Base-by-base conservation (phyloP, 139 green algal species). In the Pseudopediastrum boryanum region DNA sequence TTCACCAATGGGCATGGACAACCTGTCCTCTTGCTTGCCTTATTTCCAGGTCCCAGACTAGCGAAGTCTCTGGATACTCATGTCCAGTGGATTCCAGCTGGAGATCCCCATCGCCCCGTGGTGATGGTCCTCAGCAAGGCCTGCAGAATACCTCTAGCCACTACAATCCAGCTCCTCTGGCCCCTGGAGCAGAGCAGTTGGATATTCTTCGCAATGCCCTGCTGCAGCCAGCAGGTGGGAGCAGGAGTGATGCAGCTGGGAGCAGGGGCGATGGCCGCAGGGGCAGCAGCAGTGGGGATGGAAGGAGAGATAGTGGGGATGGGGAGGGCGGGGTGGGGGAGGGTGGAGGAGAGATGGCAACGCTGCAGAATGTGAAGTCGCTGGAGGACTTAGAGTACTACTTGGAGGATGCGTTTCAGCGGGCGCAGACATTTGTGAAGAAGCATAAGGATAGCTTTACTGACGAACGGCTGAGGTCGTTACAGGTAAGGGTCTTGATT, bases 361-460 rank as follows among this genome's bases (percentile, higher is more conserved):
- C 52, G 67, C 10, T 39, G 67, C 9, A 46, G 43, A 31, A 25
- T n/a, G 66, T 43, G 42, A 12, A 16, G 46, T 56, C 13, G 46
- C 16, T 12, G 46, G 12, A 16, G 19, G 56, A 27, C 31, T n/a
- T 80, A 41, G 73, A 62, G 7, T 31, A 63, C 13, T 46, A 80
- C 29, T n/a, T 80, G 42, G 29, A 23, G 27, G 73, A 80, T 59
- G 59, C 73, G 27, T 80, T 65, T 51, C 59, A 72, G 59, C 59
- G 73, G 27, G 73, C 73, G 19, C 31, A 21, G 23, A 31, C 51
- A 23, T 80, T 65, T n/a, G 73, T 80, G 41, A 33, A 51, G 23
- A 43, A 35, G 10, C 7, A 64, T 27, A 13, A 25, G 8, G 8
- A 13, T 27, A 64, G 54, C 8, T 13, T 64, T 25, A 25, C 54